Percentiles rank a stretch among this genome's conserved stretches.
phyloP scores from a whole-genome alignment of 768 basidiomycete species.

The Tylopilus felleus region DNA sequence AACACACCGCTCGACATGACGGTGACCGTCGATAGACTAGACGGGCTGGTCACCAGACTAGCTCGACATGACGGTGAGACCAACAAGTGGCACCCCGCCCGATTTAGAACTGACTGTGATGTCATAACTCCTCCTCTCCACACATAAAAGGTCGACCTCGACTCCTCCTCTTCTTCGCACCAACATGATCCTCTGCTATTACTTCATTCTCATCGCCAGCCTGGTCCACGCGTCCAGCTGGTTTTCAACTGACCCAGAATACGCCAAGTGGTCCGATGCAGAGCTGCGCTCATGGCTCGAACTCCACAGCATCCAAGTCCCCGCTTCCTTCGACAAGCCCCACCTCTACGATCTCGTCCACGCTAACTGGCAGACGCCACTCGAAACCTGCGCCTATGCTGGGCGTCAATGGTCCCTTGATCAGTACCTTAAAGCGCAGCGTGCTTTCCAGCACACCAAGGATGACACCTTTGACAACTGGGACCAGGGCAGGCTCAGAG shows the following conservation, averaged over 20 bases:
- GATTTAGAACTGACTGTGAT: conserved; percentile 18
- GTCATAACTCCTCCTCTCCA: conserved; percentile 19
- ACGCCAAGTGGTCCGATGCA: conserved; percentile 54
- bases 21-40: no score
- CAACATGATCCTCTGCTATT: conserved; percentile 14
- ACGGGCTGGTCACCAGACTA: no score
- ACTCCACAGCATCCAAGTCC: conserved; percentile 57
- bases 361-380: conserved; percentile 50
- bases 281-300: conserved; percentile 70
- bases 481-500: conserved; percentile 79
- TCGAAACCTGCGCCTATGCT: conserved; percentile 32
- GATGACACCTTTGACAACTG: conserved; percentile 71
- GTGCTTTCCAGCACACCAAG: conserved; percentile 55
- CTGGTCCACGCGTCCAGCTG: conserved; percentile 47
- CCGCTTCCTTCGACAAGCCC: conserved; percentile 40
- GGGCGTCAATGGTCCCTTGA: conserved; percentile 53
- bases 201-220: conserved; percentile 33
- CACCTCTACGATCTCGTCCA: conserved; percentile 50
- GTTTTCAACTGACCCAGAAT: conserved; percentile 45
- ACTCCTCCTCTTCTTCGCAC: neutral
- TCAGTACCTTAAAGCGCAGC: conserved; percentile 62
- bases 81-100: neutral
- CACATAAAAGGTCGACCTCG: no score
- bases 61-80: neutral
- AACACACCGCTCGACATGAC: conserved; percentile 13